Evolutionary conservation across 2,329 filamentous ascomycete genomes (phyloP), one percentile per base, ranked within the genome.

Genomic region (Penicillium sp.): DNA sequence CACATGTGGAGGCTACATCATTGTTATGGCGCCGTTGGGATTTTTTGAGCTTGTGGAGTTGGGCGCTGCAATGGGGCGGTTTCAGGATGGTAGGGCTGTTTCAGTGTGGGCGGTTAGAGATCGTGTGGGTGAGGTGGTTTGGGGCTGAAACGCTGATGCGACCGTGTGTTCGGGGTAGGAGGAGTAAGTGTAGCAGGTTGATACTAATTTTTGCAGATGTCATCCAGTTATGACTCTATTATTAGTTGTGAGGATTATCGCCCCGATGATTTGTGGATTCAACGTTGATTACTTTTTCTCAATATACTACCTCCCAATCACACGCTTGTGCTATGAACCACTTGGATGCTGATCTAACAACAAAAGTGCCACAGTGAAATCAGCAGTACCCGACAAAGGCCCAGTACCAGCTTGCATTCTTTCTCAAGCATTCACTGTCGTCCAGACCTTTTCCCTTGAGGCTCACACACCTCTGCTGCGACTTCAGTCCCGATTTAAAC

Each of bases 391-490:
- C n/a, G 60, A 64, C 53, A 69, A 69, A 15, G 66, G 64, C 58
- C 69, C 66, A 8, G 66, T 66, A n/a, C 66, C 66, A 40, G 66
- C 65, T 59, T 69, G 65, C 7, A 80, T 69, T 51, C 71, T 74
- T 53, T 53, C 73, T 69, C 51, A 84, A 59, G 56, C 78, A 79
- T 69, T 82, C 76, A 56, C 59, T 73, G 33, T 56, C 55, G 39
- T 58, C 57, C 32, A 69, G 39, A 13, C 59, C 62, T 51, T 68
- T 56, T 43, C 64, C 62, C 4, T 72, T 63, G 48, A 85, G 68
- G 62, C 83, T 26, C 24, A 26, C 24, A 9, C 24, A 9, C 24
- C 9, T 10, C 24, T 26, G 24, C 8, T 26, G 24, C 24, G 2
- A 9, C 7, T 26, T 6, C 1, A 21, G 4, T 15, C 10, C 5